Evolutionary conservation across 1,139 yeast species (phyloP), one percentile per base, ranked within the genome.

Genomic region (Pichia sp.): DNA sequence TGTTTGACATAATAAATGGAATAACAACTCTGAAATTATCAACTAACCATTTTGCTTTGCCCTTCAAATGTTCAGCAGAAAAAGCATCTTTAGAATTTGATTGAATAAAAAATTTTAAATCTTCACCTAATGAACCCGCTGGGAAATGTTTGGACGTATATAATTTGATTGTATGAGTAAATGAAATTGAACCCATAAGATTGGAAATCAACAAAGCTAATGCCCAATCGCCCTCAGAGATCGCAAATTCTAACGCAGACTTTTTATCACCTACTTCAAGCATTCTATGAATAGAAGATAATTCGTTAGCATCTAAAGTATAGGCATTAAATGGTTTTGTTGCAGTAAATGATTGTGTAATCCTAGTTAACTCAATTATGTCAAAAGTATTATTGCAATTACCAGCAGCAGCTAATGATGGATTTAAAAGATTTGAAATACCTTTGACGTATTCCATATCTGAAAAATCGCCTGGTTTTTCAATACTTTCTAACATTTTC

Each of bases 161-260:
- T 44, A 72, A 70, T 19, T 74, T 71, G 1, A 84, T 84, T 14
- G 84, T 76, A 34, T 74, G 72, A 9, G 80, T 71, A 78, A 89
- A 85, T 47, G 75, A 73, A 5, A 80, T 83, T 18, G 79, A 77
- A 1, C 95, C 85, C 36, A 81, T 70, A 18, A 87, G 69, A 54
- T 84, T 78, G 1, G 95, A 84, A 53, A 91, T 72, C 42, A 89
- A 68, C 52, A 91, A 67, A 0, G 96, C 87, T 65, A 90, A 74
- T 0, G 95, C 81, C 87, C 90, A 90, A 57, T 88, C 87, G 16
- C 82, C 79, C 53, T 79, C 77, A 2, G 78, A 74, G 34, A 89
- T 67, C 1, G 95, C 81, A 53, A 74, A 72, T 31, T 78, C 74
- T 51, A 90, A 69, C 0, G 96, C 97, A 4, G 75, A 77, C 25